phyloP scores from a whole-genome alignment of 164 flowering plant genomes.

The Houttuynia cordata region DNA sequence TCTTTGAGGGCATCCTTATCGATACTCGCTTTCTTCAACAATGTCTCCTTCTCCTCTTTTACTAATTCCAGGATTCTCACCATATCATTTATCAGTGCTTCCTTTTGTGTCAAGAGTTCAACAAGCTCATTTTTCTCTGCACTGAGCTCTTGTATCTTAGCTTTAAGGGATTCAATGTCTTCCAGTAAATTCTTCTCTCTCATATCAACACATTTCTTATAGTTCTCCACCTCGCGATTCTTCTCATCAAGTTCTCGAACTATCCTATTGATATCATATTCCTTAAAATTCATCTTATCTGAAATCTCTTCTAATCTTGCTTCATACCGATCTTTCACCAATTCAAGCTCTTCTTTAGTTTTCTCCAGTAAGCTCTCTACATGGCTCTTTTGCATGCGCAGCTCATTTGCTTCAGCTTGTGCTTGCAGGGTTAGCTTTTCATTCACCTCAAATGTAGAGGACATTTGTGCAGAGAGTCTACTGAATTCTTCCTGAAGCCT shows the following conservation, averaged over 20 bases:
- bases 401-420: slow-evolving; percentile 54
- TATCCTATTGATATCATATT: slow-evolving; percentile 27
- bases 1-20: slow-evolving; percentile 46
- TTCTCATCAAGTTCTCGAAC: slow-evolving; percentile 27
- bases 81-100: slow-evolving; percentile 24
- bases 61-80: slow-evolving; percentile 22
- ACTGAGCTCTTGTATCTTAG: slow-evolving; percentile 31
- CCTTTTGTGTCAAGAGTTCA: slow-evolving; percentile 24
- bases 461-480: slow-evolving; percentile 66
- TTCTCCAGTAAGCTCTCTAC: slow-evolving; percentile 44
- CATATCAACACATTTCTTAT: slow-evolving; percentile 34
- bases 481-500: slow-evolving; percentile 78
- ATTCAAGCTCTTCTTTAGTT: slow-evolving; percentile 42
- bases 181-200: slow-evolving; percentile 17
- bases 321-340: slow-evolving; percentile 35
- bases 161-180: slow-evolving; percentile 31
- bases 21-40: slow-evolving; percentile 22
- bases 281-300: slow-evolving; percentile 20
- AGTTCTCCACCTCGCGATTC: slow-evolving; percentile 37
- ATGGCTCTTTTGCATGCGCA: slow-evolving; percentile 39
- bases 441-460: slow-evolving; percentile 68
- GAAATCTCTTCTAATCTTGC: slow-evolving; percentile 34
- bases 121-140: slow-evolving; percentile 24
- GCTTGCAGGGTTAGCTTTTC: slow-evolving; percentile 73
- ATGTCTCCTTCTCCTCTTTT: slow-evolving; percentile 23